Evolutionary conservation across 805 yeast species (phyloP), one percentile per base, ranked within the genome.

Genomic region (Saturnispora saitoi): DNA sequence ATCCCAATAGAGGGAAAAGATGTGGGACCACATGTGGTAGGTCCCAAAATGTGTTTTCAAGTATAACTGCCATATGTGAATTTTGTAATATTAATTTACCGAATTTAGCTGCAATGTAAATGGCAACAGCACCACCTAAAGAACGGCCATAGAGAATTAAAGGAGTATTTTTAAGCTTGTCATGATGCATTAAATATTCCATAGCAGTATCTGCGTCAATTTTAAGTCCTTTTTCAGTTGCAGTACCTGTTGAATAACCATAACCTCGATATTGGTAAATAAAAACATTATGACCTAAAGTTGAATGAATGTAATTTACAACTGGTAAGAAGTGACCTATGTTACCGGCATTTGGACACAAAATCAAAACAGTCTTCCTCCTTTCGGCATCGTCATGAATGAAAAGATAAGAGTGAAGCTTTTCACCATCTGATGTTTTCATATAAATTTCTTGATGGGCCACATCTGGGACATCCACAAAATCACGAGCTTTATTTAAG

Each of bases 261-360:
- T 90, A 90, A 0, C 99, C 98, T 57, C 99, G 70, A 65, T 91
- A 91, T 1, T 95, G 86, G 56, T 87, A 84, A 4, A 86, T 78
- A 43, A 91, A 76, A 2, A 89, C 95, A 63, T 90, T 88, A 65
- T 81, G 78, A 12, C 79, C 77, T 64, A 83, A 73, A 34, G 71
- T 66, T 43, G 71, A 66, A 64, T 78, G 86, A 53, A 90, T 80
- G 9, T 83, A 63, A 43, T 81, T 72, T 3, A 86, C 95, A 8
- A 88, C 77, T 1, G 96, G 96, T 43, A 91, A 68, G 28, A 85
- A 81, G 60, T 87, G 88, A 15, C 98, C 98, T 54, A 91, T 91
- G 63, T 93, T 91, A 4, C 98, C 98, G 2, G 97, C 97, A 65
- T 91, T 91, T 4, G 98, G 98, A 43, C 89, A 81, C 19, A 55